Conservation (phyloP, 352 stramenopile species). For the Phytophthora rubi region DNA sequence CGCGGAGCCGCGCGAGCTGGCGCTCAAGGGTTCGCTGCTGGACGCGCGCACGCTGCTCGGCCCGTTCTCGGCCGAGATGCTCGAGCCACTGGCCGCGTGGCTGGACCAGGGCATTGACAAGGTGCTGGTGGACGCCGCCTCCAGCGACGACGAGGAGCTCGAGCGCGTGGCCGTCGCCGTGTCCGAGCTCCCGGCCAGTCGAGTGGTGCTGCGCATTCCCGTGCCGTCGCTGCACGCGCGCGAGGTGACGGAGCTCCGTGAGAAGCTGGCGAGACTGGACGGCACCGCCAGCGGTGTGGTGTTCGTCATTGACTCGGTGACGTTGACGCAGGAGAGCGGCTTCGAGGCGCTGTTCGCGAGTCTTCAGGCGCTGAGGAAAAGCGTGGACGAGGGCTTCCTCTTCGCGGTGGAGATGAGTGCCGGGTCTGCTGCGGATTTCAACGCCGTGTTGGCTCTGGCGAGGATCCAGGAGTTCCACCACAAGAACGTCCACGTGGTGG, state of each 20-base stretch:
- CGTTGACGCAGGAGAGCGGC: slow-evolving; percentile 28
- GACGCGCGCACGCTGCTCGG: slow-evolving; percentile 61
- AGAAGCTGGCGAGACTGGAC: slow-evolving; percentile 50
- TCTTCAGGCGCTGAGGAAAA: slow-evolving; percentile 47
- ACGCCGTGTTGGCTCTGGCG: slow-evolving; percentile 37
- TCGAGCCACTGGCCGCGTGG: slow-evolving; percentile 61
- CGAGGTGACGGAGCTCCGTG: slow-evolving; percentile 28
- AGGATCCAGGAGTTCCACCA: slow-evolving; percentile 67
- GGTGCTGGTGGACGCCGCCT: slow-evolving; percentile 59
- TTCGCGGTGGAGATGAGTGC: slow-evolving; percentile 60
- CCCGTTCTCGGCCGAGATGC: slow-evolving; percentile 65
- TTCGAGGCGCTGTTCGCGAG: slow-evolving; percentile 36
- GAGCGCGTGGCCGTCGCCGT: slow-evolving; percentile 60
- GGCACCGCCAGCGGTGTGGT: slow-evolving; percentile 51
- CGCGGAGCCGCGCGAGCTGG: slow-evolving; percentile 34
- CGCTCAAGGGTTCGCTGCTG: slow-evolving; percentile 53
- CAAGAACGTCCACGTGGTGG: slow-evolving; percentile 68
- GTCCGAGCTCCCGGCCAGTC: slow-evolving; percentile 65
- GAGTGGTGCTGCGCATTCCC: slow-evolving; percentile 67
- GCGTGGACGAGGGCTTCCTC: slow-evolving; percentile 54
- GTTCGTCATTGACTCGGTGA: slow-evolving; percentile 40
- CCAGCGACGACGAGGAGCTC: slow-evolving; percentile 53
- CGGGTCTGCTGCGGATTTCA: neutral
- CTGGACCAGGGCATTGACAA: slow-evolving; percentile 69
- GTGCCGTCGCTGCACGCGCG: slow-evolving; percentile 38